These are phyloP conservation scores for Brassica rapa DNA, from an alignment of 345 rosid genomes.

Conservation along the genomic window DNA sequence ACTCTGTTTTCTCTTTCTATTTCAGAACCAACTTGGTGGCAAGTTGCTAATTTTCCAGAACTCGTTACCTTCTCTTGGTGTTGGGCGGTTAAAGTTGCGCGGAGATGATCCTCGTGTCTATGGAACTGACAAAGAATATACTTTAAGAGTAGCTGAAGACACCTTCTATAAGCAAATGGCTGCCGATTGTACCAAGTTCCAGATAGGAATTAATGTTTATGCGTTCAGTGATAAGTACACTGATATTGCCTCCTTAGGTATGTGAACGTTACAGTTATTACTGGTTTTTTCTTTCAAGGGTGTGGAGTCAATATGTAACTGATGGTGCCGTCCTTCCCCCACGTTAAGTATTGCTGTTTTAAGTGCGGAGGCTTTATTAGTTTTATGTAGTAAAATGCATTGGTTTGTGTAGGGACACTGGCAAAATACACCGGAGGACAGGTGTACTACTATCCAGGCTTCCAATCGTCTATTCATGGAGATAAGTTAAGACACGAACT, in stretches of 20 bases:
- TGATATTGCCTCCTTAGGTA: slow-evolving; percentile 97
- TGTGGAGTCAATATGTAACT: slow-evolving; percentile 21
- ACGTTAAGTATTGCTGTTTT: background rate
- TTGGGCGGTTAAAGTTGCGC: slow-evolving; percentile 88
- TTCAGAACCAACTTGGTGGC: slow-evolving; percentile 93
- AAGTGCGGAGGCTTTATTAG: background rate
- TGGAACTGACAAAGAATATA: slow-evolving; percentile 92
- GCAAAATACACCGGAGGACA: slow-evolving; percentile 99
- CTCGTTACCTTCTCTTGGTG: slow-evolving; percentile 92
- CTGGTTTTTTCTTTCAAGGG: background rate
- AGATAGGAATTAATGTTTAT: slow-evolving; percentile 88
- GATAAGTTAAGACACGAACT: slow-evolving; percentile 88
- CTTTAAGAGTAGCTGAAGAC: slow-evolving; percentile 87
- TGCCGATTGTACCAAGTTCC: slow-evolving; percentile 96
- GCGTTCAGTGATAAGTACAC: slow-evolving; percentile 91
- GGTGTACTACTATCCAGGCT: slow-evolving; percentile 84
- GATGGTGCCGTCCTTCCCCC: background rate
- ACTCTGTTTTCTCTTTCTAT: slow-evolving; percentile 25
- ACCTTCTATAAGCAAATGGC: slow-evolving; percentile 97
- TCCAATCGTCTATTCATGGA: slow-evolving; percentile 72
- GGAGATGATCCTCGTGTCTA: slow-evolving; percentile 95
- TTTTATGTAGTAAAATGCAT: slow-evolving; percentile 19
- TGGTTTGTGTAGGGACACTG: slow-evolving; percentile 63
- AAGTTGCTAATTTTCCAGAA: slow-evolving; percentile 90
- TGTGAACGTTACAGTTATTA: slow-evolving; percentile 17